Conservation (phyloP, 441 rosid genomes). For the Erodium moschatum region DNA sequence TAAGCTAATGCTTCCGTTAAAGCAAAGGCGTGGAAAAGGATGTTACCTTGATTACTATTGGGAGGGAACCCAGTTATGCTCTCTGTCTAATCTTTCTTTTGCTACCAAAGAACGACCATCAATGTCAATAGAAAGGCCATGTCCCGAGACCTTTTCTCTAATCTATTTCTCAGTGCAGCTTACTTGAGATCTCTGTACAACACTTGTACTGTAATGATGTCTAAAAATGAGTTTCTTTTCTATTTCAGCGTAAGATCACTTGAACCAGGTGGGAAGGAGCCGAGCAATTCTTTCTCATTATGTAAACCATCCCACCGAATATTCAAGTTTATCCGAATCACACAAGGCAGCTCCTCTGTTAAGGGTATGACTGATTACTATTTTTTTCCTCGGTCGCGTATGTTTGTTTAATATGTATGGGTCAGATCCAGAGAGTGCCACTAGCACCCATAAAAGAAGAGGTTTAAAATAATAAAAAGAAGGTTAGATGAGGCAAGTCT, state of each 20-base stretch:
- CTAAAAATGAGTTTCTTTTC: not conserved
- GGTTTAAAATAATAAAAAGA: not conserved
- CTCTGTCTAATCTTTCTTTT: not conserved
- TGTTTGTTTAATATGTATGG: not conserved
- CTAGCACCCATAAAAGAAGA: not conserved
- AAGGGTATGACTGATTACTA: not conserved
- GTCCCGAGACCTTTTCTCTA: not conserved
- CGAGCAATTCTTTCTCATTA: not conserved
- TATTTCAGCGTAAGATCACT: not conserved
- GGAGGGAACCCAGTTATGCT: not conserved
- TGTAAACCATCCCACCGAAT: not conserved
- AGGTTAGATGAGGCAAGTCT: not conserved
- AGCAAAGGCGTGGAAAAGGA: slow-evolving; percentile 1
- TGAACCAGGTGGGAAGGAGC: not conserved
- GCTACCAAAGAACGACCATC: not conserved
- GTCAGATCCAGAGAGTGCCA: not conserved
- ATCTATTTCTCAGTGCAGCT: not conserved
- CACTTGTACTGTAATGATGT: slow-evolving; percentile 3
- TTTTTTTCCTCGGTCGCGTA: not conserved
- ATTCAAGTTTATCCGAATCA: not conserved
- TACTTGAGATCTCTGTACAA: not conserved
- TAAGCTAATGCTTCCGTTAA: slow-evolving; percentile 1
- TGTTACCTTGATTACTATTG: not conserved
- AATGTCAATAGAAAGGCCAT: not conserved
- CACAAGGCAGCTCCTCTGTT: not conserved